Evolutionary conservation across 1,284 basidiomycete species (phyloP).

Genomic region (Retiboletus flavoniger): DNA sequence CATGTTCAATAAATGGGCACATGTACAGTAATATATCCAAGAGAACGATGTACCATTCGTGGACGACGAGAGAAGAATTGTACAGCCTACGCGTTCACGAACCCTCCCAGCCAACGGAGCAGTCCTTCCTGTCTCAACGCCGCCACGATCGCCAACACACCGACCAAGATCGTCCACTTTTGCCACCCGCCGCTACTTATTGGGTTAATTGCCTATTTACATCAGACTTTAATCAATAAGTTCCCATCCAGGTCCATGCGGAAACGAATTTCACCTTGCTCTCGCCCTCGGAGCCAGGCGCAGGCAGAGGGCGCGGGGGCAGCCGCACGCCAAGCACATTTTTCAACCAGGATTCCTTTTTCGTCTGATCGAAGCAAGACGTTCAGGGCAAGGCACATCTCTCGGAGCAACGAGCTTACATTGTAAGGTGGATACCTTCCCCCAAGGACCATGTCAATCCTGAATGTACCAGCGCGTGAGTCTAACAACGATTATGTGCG

Average conservation of each 20-base stretch:
- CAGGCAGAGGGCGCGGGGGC: slow-evolving; percentile 15
- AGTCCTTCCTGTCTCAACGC: slow-evolving; percentile 4
- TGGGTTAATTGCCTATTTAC: slow-evolving; percentile 1
- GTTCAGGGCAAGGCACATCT: neutral
- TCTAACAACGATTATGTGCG: neutral
- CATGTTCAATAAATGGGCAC: neutral
- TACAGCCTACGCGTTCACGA: slow-evolving; percentile 7
- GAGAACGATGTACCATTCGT: neutral
- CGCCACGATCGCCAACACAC: slow-evolving; percentile 8
- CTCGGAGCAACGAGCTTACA: slow-evolving; percentile 35
- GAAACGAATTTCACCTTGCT: slow-evolving; percentile 12
- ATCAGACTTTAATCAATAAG: slow-evolving; percentile 17
- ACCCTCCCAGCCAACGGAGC: neutral
- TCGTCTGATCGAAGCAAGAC: slow-evolving; percentile 9
- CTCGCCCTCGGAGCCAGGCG: neutral
- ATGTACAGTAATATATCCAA: neutral
- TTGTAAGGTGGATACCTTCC: slow-evolving; percentile 67
- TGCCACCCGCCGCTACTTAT: neutral
- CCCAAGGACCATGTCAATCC: slow-evolving; percentile 55
- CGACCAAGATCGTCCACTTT: slow-evolving; percentile 7
- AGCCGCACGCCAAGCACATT: slow-evolving; percentile 16
- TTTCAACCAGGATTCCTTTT: slow-evolving; percentile 27
- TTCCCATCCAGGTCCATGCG: neutral
- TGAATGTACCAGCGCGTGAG: slow-evolving; percentile 24
- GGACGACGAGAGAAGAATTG: neutral